Percentiles rank a stretch among this genome's conserved stretches.
These are phyloP conservation scores for Ehretia macrophylla DNA, from an alignment of 257 asterid genomes.

Conservation along the genomic window DNA sequence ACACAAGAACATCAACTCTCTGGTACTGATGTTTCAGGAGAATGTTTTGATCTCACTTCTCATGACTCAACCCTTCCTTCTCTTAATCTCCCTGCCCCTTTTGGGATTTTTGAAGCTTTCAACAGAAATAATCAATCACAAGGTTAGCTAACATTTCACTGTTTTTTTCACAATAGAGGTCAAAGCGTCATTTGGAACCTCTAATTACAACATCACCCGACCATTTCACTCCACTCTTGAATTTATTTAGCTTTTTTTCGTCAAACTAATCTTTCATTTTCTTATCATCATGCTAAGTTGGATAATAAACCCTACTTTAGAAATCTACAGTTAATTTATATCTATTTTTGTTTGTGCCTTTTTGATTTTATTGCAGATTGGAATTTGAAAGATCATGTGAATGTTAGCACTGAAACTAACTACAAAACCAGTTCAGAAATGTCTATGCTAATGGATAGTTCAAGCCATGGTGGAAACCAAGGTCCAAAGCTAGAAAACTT, in stretches of 20 bases:
- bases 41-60: conserved; percentile 43
- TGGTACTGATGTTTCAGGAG: conserved; percentile 11
- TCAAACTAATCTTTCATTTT: too few relatives aligned
- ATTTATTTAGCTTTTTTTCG: too few relatives aligned
- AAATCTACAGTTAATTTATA: too few relatives aligned
- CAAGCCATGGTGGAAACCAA: neutral
- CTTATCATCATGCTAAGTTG: neutral
- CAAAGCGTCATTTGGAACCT: too few relatives aligned
- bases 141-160: too few relatives aligned
- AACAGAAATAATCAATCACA: conserved; percentile 38
- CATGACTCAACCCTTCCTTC: conserved; percentile 42
- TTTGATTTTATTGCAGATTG: conserved; percentile 41
- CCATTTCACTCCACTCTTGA: too few relatives aligned
- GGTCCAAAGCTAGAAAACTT: neutral
- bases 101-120: conserved; percentile 52
- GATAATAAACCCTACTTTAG: too few relatives aligned
- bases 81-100: conserved; percentile 40
- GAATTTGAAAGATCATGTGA: conserved; percentile 22
- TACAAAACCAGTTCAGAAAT: conserved; percentile 24
- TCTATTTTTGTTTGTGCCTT: too few relatives aligned
- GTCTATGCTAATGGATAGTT: conserved; percentile 5
- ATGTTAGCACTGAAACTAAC: neutral
- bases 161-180: too few relatives aligned
- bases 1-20: neutral
- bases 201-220: too few relatives aligned